Conservation (phyloP, 306 rosid genomes). For the Betula pendula region DNA sequence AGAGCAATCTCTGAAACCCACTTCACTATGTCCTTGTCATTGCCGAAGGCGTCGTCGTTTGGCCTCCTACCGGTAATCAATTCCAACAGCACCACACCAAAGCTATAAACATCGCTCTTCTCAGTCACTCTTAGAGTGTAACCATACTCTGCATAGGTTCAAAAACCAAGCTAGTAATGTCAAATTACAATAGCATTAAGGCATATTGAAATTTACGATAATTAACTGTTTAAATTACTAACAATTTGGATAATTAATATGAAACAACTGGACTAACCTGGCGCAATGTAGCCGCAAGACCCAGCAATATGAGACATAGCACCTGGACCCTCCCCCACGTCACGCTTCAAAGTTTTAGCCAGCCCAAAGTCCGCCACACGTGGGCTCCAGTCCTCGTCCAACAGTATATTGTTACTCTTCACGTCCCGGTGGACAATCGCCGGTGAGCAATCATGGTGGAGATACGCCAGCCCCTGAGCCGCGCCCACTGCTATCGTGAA, state of each 20-base stretch:
- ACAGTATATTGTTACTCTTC: conserved; percentile 84
- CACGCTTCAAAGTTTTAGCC: conserved; percentile 58
- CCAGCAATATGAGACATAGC: conserved; percentile 74
- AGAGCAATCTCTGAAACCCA: conserved; percentile 61
- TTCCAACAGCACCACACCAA: conserved; percentile 78
- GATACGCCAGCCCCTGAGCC: conserved; percentile 70
- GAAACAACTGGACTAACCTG: conserved; percentile 61
- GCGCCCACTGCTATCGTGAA: conserved; percentile 60
- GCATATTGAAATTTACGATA: too few species aligned
- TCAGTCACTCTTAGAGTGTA: conserved; percentile 71
- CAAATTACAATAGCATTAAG: too few species aligned
- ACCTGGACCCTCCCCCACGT: conserved; percentile 10
- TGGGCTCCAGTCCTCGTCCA: conserved; percentile 62
- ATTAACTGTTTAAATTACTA: too few species aligned
- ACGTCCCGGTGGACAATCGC: conserved; percentile 77
- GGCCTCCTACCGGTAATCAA: conserved; percentile 77
- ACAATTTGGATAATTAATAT: too few species aligned
- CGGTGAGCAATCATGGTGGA: conserved; percentile 77
- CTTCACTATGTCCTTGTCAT: conserved; percentile 68
- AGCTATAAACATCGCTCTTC: conserved; percentile 86
- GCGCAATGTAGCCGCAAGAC: conserved; percentile 87
- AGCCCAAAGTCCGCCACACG: conserved; percentile 80
- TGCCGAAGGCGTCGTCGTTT: conserved; percentile 66
- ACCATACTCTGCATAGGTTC: conserved; percentile 44
- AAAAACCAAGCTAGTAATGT: neutral